These are phyloP conservation scores for Karstenula rhodostoma DNA, from an alignment of 2,329 filamentous ascomycete species.

Conservation along the genomic window DNA sequence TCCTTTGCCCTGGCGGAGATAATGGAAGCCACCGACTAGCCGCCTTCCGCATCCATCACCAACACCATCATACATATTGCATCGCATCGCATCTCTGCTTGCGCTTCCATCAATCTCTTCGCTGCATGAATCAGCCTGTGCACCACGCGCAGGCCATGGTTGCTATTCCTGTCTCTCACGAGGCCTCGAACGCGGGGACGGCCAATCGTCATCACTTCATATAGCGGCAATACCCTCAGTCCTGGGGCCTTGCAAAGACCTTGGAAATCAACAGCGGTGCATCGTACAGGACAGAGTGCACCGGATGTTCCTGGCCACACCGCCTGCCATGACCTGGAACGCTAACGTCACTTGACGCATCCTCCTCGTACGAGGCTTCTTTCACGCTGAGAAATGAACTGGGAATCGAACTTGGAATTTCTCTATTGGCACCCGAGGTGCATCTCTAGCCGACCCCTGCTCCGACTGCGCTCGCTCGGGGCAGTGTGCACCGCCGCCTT, in stretches of 20 bases:
- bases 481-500: neutral
- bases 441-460: constrained; percentile 3
- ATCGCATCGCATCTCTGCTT: constrained; percentile 4
- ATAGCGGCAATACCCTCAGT: constrained; percentile 25
- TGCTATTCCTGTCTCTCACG: constrained; percentile 23
- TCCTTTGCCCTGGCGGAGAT: constrained; percentile 3
- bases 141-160: constrained; percentile 18
- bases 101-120: constrained; percentile 15
- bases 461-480: constrained; percentile 5
- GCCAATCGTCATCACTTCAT: constrained; percentile 18
- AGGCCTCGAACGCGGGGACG: constrained; percentile 18
- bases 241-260: constrained; percentile 5
- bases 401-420: constrained; percentile 9
- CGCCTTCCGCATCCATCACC: constrained; percentile 1
- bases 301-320: constrained; percentile 9
- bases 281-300: constrained; percentile 1
- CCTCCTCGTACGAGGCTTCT: neutral
- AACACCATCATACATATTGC: neutral
- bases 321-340: constrained; percentile 22
- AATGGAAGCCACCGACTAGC: constrained; percentile 8
- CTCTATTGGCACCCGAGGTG: constrained; percentile 10
- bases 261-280: constrained; percentile 15
- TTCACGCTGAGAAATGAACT: neutral
- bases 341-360: constrained; percentile 22
- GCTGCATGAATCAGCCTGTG: constrained; percentile 19